These are phyloP conservation scores for Talaromyces islandicus DNA, from an alignment of 2,329 filamentous ascomycete genomes.

Conservation along the genomic window DNA sequence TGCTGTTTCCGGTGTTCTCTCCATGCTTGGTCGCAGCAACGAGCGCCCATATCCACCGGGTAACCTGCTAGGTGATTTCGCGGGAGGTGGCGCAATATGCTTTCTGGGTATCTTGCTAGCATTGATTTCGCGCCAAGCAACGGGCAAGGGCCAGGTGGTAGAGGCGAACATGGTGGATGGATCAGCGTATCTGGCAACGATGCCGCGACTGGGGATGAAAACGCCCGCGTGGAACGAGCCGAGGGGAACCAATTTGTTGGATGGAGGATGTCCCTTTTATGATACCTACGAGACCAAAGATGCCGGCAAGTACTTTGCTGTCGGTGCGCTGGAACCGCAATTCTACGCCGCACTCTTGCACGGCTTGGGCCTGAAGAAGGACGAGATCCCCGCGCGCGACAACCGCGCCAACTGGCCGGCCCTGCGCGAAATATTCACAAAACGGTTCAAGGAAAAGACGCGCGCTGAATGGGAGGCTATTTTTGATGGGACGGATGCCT, in stretches of 20 bases:
- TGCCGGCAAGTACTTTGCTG: conserved; percentile 66
- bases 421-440: conserved; percentile 56
- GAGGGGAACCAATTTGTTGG: conserved; percentile 71
- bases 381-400: conserved; percentile 43
- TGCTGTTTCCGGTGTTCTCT: conserved; percentile 73
- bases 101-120: conserved; percentile 80
- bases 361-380: conserved; percentile 56
- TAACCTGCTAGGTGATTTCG: conserved; percentile 87
- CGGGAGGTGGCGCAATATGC: conserved; percentile 75
- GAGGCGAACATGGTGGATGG: conserved; percentile 98
- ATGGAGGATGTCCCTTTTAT: conserved; percentile 83
- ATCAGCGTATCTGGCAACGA: conserved; percentile 68
- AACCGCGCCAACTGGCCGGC: conserved; percentile 63
- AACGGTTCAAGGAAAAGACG: conserved; percentile 62
- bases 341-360: conserved; percentile 68
- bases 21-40: conserved; percentile 64
- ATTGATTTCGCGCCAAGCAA: conserved; percentile 58
- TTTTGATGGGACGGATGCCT: conserved; percentile 89
- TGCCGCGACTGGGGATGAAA: conserved; percentile 64
- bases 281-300: conserved; percentile 82
- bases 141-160: conserved; percentile 75
- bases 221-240: conserved; percentile 56
- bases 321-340: conserved; percentile 84
- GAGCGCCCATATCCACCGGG: conserved; percentile 71
- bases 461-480: conserved; percentile 74